Evolutionary conservation across 78 protist species (phyloP).

Genomic region (Trichosphaerium sp.): DNA sequence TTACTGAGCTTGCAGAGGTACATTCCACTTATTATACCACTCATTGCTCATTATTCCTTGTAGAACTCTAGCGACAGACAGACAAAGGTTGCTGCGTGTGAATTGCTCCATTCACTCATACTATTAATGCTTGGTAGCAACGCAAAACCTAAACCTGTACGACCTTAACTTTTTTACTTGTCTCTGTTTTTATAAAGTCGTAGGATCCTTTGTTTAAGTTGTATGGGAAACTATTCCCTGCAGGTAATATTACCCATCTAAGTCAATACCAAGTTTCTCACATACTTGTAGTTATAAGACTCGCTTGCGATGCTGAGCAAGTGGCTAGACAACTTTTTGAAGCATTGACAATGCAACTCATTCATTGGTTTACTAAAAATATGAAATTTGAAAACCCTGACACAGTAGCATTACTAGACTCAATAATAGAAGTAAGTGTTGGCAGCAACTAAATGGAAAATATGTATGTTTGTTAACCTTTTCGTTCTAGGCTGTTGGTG

Average conservation of each 20-base stretch:
- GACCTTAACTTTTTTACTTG: not conserved
- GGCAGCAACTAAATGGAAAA: not conserved
- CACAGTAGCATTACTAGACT: constrained; percentile 32
- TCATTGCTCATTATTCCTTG: constrained; percentile 38
- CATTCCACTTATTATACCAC: too few relatives aligned
- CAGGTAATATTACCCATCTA: too few relatives aligned
- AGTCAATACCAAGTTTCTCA: too few relatives aligned
- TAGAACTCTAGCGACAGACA: constrained; percentile 48
- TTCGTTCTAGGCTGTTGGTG: constrained; percentile 41
- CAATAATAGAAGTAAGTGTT: not conserved
- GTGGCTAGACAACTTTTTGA: constrained; percentile 62
- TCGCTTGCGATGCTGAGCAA: constrained; percentile 58
- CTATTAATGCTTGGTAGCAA: constrained; percentile 44
- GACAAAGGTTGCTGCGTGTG: constrained; percentile 67
- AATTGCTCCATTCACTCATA: constrained; percentile 61
- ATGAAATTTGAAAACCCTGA: constrained; percentile 22
- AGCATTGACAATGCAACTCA: constrained; percentile 47
- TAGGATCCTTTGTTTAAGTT: not conserved
- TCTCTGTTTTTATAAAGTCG: not conserved
- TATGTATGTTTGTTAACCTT: not conserved
- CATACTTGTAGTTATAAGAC: constrained; percentile 25
- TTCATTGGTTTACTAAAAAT: constrained; percentile 58
- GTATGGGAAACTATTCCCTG: constrained; percentile 48
- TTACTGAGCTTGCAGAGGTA: constrained; percentile 15
- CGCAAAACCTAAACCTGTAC: constrained; percentile 4